Percentiles rank a stretch among this genome's conserved stretches.
phyloP scores from a whole-genome alignment of 2,329 filamentous ascomycete species.

The Coniosporium tulheliwenetii region DNA sequence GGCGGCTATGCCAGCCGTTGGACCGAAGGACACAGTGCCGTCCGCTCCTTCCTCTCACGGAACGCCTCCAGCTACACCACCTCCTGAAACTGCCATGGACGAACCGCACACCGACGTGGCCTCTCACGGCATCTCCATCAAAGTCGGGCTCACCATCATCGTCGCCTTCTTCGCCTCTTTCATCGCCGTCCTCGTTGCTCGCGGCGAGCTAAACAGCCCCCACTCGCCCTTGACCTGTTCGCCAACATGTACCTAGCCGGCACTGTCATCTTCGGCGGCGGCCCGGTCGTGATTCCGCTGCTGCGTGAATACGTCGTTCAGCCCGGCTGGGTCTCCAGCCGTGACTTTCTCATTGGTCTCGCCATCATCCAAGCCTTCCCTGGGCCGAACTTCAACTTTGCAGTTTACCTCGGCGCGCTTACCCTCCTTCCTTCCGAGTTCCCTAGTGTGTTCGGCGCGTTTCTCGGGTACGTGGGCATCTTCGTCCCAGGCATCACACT shows the following conservation, averaged over 20 bases:
- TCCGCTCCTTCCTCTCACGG: background rate
- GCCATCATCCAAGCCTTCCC: constrained; percentile 59
- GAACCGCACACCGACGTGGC: constrained; percentile 8
- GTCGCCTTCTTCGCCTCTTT: constrained; percentile 40
- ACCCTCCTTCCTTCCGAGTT: constrained; percentile 12
- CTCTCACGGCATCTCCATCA: constrained; percentile 20
- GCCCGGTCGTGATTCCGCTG: constrained; percentile 28
- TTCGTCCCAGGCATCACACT: constrained; percentile 24
- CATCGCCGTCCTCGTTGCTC: constrained; percentile 36
- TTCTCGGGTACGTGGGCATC: constrained; percentile 23
- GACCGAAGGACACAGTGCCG: background rate
- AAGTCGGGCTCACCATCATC: constrained; percentile 21
- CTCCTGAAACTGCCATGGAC: background rate
- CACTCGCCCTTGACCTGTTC: constrained; percentile 45
- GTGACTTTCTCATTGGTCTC: constrained; percentile 58
- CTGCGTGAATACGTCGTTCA: constrained; percentile 37
- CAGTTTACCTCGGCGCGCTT: constrained; percentile 25
- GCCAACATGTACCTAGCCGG: constrained; percentile 60
- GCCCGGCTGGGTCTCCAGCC: constrained; percentile 52
- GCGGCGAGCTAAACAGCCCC: constrained; percentile 21
- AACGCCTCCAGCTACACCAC: too few relatives aligned
- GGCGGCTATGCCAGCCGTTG: background rate
- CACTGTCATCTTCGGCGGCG: constrained; percentile 37
- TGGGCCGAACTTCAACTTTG: constrained; percentile 43
- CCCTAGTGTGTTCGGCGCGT: constrained; percentile 17